Base-by-base conservation (phyloP, 106 monocot genomes). In the Cymbidium sinense region DNA sequence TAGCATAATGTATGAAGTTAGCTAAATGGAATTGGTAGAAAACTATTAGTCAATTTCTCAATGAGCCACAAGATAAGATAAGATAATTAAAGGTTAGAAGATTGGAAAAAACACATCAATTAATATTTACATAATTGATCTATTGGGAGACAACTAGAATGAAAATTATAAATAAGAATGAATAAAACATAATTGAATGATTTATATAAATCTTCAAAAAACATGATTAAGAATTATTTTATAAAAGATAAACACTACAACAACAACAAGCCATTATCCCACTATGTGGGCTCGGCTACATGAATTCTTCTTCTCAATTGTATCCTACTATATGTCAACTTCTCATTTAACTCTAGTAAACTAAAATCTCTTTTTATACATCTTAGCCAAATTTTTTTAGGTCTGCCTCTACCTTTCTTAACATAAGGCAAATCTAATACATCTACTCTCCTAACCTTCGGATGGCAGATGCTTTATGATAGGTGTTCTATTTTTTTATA, bases 191-290 rank as follows among this genome's bases (percentile, higher is more conserved):
- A 29, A 51, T 64, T 62, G 17, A 54, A 43, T 70, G 64, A 79
- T 69, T 58, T 58, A 58, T 27, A 78, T 78, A 75, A 27, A 79
- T 76, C 37, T 77, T 81, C 72, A 52, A 34, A 71, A 77, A 47
- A 39, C 70, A 82, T 70, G 30, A 85, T 74, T 52, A 85, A 83
- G 74, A 83, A 79, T 87, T 80, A 70, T 83, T 86, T 82, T 89
- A 96, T 88, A 88, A 81, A 79, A 85, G 80, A n/a, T n/a, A n/a
- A n/a, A n/a, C n/a, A 82, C 81, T 61, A 69, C 80, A 90, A 87
- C 78, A 84, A 89, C 86, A 79, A 82, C n/a, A n/a, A n/a, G n/a
- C n/a, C n/a, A n/a, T n/a, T n/a, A n/a, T n/a, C n/a, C n/a, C n/a
- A n/a, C n/a, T n/a, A n/a, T n/a, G n/a, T n/a, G n/a, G n/a, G n/a